Evolutionary conservation across 257 asterid genomes (phyloP).

Genomic region (Nicotiana undulata): DNA sequence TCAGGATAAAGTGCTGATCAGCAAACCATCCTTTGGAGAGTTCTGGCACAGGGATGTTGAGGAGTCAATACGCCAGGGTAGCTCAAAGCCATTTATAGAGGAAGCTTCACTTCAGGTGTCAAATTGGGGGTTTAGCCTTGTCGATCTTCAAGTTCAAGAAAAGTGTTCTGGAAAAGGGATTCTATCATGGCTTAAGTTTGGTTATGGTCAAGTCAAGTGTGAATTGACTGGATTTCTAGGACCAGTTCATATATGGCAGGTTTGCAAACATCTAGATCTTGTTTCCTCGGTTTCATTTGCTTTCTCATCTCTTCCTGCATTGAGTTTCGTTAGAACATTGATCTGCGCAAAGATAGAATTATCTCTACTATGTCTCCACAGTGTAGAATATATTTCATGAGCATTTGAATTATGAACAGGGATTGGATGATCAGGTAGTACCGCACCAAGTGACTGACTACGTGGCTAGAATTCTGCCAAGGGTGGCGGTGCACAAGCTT

Average conservation of each 20-base stretch:
- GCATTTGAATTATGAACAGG: constrained; percentile 34
- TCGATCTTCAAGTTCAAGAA: constrained; percentile 60
- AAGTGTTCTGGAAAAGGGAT: constrained; percentile 51
- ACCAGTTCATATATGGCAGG: constrained; percentile 98
- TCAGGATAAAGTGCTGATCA: constrained; percentile 53
- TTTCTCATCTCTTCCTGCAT: neutral
- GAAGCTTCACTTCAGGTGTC: constrained; percentile 85
- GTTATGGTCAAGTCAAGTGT: constrained; percentile 56
- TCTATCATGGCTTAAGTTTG: constrained; percentile 59
- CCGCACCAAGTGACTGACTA: constrained; percentile 67
- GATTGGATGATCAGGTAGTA: constrained; percentile 64
- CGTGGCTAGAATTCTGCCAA: constrained; percentile 52
- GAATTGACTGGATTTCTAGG: constrained; percentile 75
- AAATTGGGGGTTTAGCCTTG: constrained; percentile 71
- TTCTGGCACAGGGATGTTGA: constrained; percentile 86
- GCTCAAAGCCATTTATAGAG: constrained; percentile 54
- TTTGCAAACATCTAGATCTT: constrained; percentile 6
- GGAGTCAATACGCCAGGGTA: constrained; percentile 70
- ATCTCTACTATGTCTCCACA: neutral
- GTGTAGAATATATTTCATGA: neutral
- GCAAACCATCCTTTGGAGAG: constrained; percentile 44
- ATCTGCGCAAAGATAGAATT: neutral
- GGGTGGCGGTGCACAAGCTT: constrained; percentile 54
- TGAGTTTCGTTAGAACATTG: neutral
- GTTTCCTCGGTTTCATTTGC: neutral